These are phyloP conservation scores for Calophaca sinica DNA, from an alignment of 306 rosid genomes.

Conservation along the genomic window DNA sequence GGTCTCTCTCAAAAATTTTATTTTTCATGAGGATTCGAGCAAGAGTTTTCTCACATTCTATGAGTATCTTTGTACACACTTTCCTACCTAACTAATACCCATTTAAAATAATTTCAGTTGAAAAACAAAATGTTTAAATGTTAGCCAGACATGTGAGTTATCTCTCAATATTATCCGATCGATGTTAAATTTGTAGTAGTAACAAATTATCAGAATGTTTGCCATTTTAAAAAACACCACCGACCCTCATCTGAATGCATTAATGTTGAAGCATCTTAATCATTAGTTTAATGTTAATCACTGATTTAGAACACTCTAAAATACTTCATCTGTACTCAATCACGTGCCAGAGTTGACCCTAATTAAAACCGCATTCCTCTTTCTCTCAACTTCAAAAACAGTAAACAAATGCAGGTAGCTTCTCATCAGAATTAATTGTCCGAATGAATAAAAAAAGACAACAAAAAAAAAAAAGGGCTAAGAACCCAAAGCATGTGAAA, in stretches of 20 bases:
- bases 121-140: background rate
- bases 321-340: slow-evolving; percentile 43
- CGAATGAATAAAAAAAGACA: background rate
- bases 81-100: too few relatives aligned
- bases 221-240: slow-evolving; percentile 48
- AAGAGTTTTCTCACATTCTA: too few relatives aligned
- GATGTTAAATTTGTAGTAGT: slow-evolving; percentile 3
- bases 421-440: background rate
- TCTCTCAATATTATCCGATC: slow-evolving; percentile 8
- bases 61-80: too few relatives aligned
- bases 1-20: too few relatives aligned
- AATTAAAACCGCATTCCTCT: background rate
- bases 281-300: slow-evolving; percentile 37
- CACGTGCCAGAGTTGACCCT: slow-evolving; percentile 76
- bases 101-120: too few relatives aligned
- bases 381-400: slow-evolving; percentile 23
- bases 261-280: slow-evolving; percentile 41
- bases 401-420: slow-evolving; percentile 13
- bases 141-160: background rate
- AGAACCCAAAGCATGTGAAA: slow-evolving; percentile 18
- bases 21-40: too few relatives aligned
- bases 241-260: slow-evolving; percentile 49
- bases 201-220: slow-evolving; percentile 51
- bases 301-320: slow-evolving; percentile 40
- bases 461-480: background rate